Evolutionary conservation across 1,284 basidiomycete species (phyloP), one percentile per base, ranked within the genome.

Genomic region (Austroboletus olivaceoglutinosus): DNA sequence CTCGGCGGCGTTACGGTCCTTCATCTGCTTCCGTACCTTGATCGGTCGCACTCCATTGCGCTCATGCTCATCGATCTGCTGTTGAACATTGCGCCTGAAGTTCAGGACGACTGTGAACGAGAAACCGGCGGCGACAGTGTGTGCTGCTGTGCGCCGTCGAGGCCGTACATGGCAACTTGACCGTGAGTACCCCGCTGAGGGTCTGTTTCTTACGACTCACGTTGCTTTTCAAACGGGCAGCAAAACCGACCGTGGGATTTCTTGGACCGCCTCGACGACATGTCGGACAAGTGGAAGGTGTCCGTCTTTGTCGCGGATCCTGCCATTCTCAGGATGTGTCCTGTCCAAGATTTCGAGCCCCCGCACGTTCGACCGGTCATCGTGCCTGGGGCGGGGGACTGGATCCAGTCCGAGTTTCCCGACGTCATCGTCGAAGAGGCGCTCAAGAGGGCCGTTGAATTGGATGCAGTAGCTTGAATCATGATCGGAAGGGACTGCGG

Each of bases 341-440:
- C 19, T 13, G 37, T 65, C 8, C 60, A 63, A 13, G n/a, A 45
- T 13, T 1, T 64, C 12, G 21, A 22, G 9, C 41, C 53, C 23
- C 47, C 58, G 23, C 52, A 60, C 8, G 34, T 66, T 13, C 48
- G 53, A 23, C 12, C 42, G 3, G 50, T 62, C 33, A 25, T 51
- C 1, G 51, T 67, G 3, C 49, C 55, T 3, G 60, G 65, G 0
- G 50, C 53, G 2, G 48, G 49, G 1, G 63, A 64, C 30, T 62
- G 53, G 57, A 63, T 64, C 19, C 65, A 64, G 22, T 38, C 30
- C 5, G 65, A 68, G 22, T 54, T 51, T 23, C 60, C 62, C 0
- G 55, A 56, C 13, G 51, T 50, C n/a, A 50, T 64, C 0, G 53
- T 64, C 5, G 57, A 64, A 12, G 65, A 61, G 22, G 55, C 60